Evolutionary conservation across 176 grass and related monocot species (phyloP), one percentile per base, ranked within the genome.

Genomic region (Lolium rigidum): DNA sequence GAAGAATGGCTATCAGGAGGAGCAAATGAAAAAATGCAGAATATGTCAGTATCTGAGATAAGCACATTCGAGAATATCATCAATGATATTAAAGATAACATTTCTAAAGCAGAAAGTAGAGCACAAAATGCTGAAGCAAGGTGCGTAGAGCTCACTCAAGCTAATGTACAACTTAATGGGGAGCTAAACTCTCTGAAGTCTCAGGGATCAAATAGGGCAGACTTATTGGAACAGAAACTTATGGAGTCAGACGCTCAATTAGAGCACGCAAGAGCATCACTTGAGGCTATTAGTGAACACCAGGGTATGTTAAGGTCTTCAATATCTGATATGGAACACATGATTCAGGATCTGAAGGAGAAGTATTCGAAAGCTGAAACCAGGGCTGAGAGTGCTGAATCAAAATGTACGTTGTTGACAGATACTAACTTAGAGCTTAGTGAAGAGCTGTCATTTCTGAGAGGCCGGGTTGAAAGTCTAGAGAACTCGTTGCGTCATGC

Each of bases 311-410:
- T 98, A 43, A 89, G 87, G 71, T 88, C 63, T 57, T 83, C 84
- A 17, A 88, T 95, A 84, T 78, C 73, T 81, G 93, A 98, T 85
- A 98, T 95, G 93, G 83, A 89, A 82, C 82, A 76, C 51, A 71
- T 92, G 85, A 95, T 98, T 74, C 82, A 81, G 63, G 90, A 94
- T 86, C 84, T 89, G 20, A 95, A 94, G 68, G 81, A 77, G 57
- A 98, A 91, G 26, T 89, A 89, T 86, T 51, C 84, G 44, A 94
- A 98, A 90, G 84, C 86, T 84, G 96, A 98, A 88, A 90, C 89
- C 49, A 91, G 91, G 79, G 91, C 91, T 52, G 90, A 98, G 77
- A 92, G 62, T 88, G 88, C 88, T 80, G 93, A 98, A 87, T 84
- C 91, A 22, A 94, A 95, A 83, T 92, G 86, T 46, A 89, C 21